Percentiles rank a stretch among this genome's conserved stretches.
These are phyloP conservation scores for Arthrobotrys entomopaga DNA, from an alignment of 2,329 filamentous ascomycete genomes.

Conservation along the genomic window DNA sequence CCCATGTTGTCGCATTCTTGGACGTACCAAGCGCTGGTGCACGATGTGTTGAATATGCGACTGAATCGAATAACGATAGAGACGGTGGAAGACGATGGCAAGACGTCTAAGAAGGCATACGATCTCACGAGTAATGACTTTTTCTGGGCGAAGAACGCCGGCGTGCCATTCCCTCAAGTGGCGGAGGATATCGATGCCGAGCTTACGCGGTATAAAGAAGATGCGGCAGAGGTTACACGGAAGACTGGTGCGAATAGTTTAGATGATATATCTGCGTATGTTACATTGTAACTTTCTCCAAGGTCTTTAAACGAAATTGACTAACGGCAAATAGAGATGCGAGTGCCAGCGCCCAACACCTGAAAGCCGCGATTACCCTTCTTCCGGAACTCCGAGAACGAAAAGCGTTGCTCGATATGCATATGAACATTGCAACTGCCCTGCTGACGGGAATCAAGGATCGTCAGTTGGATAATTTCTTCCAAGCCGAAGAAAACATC, in stretches of 20 bases:
- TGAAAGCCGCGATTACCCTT: slow-evolving; percentile 93
- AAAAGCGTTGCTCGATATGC: slow-evolving; percentile 94
- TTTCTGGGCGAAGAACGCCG: slow-evolving; percentile 95
- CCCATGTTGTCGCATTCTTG: slow-evolving; percentile 99
- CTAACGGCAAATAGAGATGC: slow-evolving; percentile 72
- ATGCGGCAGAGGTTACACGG: slow-evolving; percentile 90
- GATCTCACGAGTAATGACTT: slow-evolving; percentile 91
- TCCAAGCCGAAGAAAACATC: slow-evolving; percentile 91
- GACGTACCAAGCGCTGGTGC: slow-evolving; percentile 68
- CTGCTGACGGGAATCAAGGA: slow-evolving; percentile 86
- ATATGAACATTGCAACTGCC: slow-evolving; percentile 96
- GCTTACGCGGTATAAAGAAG: slow-evolving; percentile 92
- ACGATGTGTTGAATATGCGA: slow-evolving; percentile 79
- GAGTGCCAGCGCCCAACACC: slow-evolving; percentile 86
- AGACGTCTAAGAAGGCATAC: slow-evolving; percentile 82
- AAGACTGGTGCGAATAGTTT: slow-evolving; percentile 93
- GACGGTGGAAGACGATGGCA: slow-evolving; percentile 79
- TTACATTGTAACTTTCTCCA: not conserved
- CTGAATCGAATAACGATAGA: slow-evolving; percentile 96
- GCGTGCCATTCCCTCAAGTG: slow-evolving; percentile 90
- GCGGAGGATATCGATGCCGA: slow-evolving; percentile 96
- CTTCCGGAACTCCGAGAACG: slow-evolving; percentile 91
- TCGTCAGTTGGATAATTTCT: slow-evolving; percentile 93
- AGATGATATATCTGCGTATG: slow-evolving; percentile 75
- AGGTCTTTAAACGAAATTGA: slow-evolving; percentile 20